phyloP scores from a whole-genome alignment of 23 red algal species.

The Cyanidioschyzon merolae region DNA sequence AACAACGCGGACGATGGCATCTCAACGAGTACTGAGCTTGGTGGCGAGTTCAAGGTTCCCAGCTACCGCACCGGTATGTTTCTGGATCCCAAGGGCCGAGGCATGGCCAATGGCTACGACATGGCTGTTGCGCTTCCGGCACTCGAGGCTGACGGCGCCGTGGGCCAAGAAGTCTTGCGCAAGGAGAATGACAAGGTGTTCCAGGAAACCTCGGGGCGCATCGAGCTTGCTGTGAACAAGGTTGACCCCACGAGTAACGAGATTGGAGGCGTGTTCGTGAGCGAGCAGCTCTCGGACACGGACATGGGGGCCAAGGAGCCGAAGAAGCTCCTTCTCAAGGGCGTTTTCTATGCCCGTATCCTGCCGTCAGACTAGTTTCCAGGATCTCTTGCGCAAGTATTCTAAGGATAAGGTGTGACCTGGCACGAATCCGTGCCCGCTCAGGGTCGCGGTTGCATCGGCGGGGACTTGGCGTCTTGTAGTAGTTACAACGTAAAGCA shows the following conservation, averaged over 20 bases:
- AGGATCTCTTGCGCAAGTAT: no score
- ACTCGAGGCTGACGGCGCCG: constrained; percentile 84
- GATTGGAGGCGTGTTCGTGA: constrained; percentile 92
- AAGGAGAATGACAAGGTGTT: constrained; percentile 99
- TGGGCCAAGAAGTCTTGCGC: constrained; percentile 77
- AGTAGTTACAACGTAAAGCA: not conserved
- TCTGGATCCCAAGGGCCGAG: constrained; percentile 97
- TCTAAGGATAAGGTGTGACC: no score
- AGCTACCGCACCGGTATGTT: constrained; percentile 92
- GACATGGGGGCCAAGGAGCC: constrained; percentile 98
- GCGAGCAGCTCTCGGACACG: constrained; percentile 95
- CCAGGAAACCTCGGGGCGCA: constrained; percentile 72
- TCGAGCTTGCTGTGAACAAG: constrained; percentile 98
- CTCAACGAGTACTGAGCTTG: constrained; percentile 80
- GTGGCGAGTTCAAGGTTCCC: constrained; percentile 90
- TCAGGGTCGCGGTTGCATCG: no score
- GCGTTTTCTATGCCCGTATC: constrained; percentile 89
- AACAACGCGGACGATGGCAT: constrained; percentile 59
- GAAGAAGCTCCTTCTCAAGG: constrained; percentile 95
- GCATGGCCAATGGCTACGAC: constrained; percentile 84
- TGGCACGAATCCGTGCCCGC: no score
- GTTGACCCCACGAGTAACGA: constrained; percentile 70
- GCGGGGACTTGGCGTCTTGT: not conserved
- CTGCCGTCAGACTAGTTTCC: constrained; percentile 29
- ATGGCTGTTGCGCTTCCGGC: constrained; percentile 94